phyloP scores from a whole-genome alignment of 2,329 filamentous ascomycete species.

The Verticillium nubilum region DNA sequence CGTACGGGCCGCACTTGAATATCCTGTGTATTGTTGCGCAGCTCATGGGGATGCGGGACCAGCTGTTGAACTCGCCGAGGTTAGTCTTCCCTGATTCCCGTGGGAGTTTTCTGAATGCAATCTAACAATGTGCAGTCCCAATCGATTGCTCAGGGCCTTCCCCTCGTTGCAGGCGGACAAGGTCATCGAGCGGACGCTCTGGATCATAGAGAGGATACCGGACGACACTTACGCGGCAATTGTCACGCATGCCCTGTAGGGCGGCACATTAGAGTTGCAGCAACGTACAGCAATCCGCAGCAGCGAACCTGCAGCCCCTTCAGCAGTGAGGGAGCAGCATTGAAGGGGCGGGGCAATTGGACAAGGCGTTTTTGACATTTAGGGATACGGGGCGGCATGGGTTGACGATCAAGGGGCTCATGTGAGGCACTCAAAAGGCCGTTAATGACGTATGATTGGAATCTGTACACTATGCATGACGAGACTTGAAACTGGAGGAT shows the following conservation, averaged over 20 bases:
- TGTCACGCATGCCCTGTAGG: constrained; percentile 72
- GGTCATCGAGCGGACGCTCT: constrained; percentile 79
- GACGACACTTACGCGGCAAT: constrained; percentile 88
- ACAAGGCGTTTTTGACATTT: background rate
- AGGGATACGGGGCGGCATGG: background rate
- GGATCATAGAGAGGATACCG: constrained; percentile 84
- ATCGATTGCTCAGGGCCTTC: constrained; percentile 84
- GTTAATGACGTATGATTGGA: background rate
- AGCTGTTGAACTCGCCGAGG: constrained; percentile 80
- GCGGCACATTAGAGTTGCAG: too few species aligned
- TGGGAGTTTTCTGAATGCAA: too few species aligned
- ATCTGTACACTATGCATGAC: background rate
- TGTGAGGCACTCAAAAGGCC: background rate
- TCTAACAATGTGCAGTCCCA: constrained; percentile 58
- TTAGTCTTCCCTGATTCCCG: constrained; percentile 33
- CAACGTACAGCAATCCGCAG: too few species aligned
- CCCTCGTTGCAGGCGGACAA: constrained; percentile 77
- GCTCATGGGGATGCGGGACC: constrained; percentile 78
- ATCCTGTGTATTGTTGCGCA: constrained; percentile 96
- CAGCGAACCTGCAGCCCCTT: too few species aligned
- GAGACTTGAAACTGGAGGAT: background rate
- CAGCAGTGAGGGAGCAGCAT: too few species aligned
- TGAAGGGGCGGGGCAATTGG: background rate
- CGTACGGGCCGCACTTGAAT: constrained; percentile 91
- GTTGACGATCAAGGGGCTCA: background rate